Evolutionary conservation across 768 basidiomycete species (phyloP).

Genomic region (Tricholoma bakamatsutake): DNA sequence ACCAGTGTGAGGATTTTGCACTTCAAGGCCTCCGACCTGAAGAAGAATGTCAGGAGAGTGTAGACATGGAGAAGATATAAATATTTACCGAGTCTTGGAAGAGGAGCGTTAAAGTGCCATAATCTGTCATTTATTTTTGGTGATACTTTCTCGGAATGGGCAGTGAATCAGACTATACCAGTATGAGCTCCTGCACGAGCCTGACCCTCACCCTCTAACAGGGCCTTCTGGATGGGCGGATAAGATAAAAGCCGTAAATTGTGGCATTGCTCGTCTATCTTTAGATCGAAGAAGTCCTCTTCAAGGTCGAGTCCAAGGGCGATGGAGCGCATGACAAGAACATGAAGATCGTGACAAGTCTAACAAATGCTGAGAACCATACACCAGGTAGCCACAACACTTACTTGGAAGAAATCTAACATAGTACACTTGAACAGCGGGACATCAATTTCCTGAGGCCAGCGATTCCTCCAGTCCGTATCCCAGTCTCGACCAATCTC

Average conservation of each 20-base stretch:
- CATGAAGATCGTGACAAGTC: conserved; percentile 74
- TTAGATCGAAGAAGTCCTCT: conserved; percentile 70
- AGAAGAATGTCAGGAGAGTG: neutral
- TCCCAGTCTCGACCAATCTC: conserved; percentile 67
- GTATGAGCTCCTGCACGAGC: conserved; percentile 82
- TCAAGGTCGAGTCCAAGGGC: conserved; percentile 73
- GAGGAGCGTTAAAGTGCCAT: conserved; percentile 75
- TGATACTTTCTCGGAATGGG: neutral
- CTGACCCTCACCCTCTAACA: conserved; percentile 50
- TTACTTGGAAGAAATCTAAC: conserved; percentile 68
- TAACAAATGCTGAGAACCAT: conserved; percentile 16
- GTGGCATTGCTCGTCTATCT: conserved; percentile 59
- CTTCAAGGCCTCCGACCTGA: conserved; percentile 76
- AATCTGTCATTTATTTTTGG: conserved; percentile 38
- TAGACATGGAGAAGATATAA: neutral
- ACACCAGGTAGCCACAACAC: conserved; percentile 6
- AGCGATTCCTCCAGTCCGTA: conserved; percentile 63
- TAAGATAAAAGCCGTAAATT: conserved; percentile 80
- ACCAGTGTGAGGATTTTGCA: conserved; percentile 74
- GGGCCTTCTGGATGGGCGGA: conserved; percentile 49
- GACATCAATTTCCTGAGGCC: conserved; percentile 60
- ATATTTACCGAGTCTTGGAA: conserved; percentile 65
- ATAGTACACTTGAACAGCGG: conserved; percentile 69
- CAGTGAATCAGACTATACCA: conserved; percentile 29
- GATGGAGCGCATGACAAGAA: conserved; percentile 77